phyloP scores from a whole-genome alignment of 192 early-diverging fungal genomes.

The Umbelopsis ramanniana region DNA sequence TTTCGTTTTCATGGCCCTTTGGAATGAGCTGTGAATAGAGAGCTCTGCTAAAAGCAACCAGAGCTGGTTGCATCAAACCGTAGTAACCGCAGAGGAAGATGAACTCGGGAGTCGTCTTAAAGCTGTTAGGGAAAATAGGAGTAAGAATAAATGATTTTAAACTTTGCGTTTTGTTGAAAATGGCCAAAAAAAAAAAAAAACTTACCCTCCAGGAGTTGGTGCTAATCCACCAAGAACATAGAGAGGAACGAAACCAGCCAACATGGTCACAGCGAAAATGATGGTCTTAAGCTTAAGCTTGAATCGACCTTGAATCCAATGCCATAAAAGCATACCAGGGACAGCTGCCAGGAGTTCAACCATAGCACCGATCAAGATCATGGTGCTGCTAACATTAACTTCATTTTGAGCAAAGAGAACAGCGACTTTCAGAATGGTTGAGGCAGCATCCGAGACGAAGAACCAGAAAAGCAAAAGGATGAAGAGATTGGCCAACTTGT shows the following conservation, averaged over 20 bases:
- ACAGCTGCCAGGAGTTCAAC: constrained; percentile 49
- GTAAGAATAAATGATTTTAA: neutral
- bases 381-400: constrained; percentile 50
- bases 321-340: constrained; percentile 54
- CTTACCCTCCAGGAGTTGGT: constrained; percentile 8
- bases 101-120: constrained; percentile 50
- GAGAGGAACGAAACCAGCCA: constrained; percentile 47
- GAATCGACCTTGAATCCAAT: constrained; percentile 49
- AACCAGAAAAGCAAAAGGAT: constrained; percentile 69
- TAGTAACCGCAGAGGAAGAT: constrained; percentile 51
- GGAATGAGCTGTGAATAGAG: constrained; percentile 65
- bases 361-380: constrained; percentile 52
- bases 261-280: constrained; percentile 42
- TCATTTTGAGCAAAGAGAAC: constrained; percentile 61
- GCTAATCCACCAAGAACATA: constrained; percentile 57
- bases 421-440: constrained; percentile 53
- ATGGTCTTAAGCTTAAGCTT: constrained; percentile 48
- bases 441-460: constrained; percentile 64
- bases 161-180: neutral
- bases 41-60: constrained; percentile 44
- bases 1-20: constrained; percentile 62
- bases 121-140: constrained; percentile 32
- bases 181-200: neutral
- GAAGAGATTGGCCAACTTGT: constrained; percentile 52
- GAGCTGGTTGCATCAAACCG: constrained; percentile 53